Conservation (phyloP, 73 alveolate genomes). For the Paramecium octaurelia region DNA sequence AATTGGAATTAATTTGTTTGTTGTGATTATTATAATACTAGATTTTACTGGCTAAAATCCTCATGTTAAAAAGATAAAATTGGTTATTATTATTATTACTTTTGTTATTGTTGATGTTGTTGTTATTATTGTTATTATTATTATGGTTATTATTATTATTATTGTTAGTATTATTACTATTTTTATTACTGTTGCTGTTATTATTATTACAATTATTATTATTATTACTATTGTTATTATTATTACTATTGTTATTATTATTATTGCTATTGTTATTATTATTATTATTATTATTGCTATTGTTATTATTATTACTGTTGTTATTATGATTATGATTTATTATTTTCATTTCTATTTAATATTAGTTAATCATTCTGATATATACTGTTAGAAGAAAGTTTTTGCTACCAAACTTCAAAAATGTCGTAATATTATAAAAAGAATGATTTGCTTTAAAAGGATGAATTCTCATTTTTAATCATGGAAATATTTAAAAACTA, state of each 20-base stretch:
- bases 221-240: no score
- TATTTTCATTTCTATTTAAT: no score
- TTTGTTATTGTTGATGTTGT: no score
- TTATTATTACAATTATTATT: no score
- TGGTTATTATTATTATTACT: no score
- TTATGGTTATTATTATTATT: not conserved
- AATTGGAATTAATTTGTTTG: not conserved
- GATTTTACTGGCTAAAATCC: not conserved
- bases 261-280: not conserved
- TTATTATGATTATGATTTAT: no score
- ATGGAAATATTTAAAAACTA: not conserved
- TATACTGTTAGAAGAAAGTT: not conserved
- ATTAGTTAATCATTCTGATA: not conserved
- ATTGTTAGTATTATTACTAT: no score
- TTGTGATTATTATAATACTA: not conserved
- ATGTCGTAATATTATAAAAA: not conserved
- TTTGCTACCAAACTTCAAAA: not conserved
- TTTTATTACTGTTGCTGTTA: not conserved
- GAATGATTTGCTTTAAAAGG: not conserved
- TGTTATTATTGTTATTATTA: not conserved
- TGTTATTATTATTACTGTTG: not conserved
- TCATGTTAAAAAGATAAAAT: not conserved
- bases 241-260: no score
- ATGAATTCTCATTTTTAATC: not conserved
- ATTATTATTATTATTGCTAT: no score